These are phyloP conservation scores for Gaultheria prostrata DNA, from an alignment of 148 eudicot species.

Conservation along the genomic window DNA sequence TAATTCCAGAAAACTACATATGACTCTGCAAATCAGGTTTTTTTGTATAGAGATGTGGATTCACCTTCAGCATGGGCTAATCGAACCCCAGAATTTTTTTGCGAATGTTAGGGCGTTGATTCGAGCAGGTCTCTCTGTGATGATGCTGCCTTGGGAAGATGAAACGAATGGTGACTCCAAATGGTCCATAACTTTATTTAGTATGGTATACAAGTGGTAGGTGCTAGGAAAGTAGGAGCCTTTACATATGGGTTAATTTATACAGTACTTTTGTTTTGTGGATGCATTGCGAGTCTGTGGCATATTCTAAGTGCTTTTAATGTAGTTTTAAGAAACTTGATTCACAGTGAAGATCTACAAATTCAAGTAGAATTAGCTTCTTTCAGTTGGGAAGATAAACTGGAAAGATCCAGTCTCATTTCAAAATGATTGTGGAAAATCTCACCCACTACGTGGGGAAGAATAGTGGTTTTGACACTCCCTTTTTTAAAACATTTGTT, in stretches of 20 bases:
- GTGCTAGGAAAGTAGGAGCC: background rate
- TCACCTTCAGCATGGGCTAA: background rate
- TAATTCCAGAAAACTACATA: background rate
- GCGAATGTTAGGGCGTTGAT: background rate
- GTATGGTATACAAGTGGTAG: background rate
- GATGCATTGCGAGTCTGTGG: conserved; percentile 2
- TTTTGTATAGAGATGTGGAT: background rate
- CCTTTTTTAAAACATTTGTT: too few species aligned
- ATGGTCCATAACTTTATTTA: background rate
- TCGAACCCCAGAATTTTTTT: background rate
- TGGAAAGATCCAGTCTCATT: too few species aligned
- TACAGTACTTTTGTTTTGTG: background rate
- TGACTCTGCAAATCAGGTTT: background rate
- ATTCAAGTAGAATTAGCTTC: too few species aligned
- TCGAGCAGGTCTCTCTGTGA: background rate
- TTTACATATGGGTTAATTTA: background rate
- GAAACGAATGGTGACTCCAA: background rate
- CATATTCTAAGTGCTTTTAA: background rate
- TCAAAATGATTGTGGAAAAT: too few species aligned
- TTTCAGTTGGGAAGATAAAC: too few species aligned
- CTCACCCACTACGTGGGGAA: too few species aligned
- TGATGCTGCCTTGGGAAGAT: background rate
- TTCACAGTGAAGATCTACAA: background rate
- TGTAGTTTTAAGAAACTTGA: background rate
- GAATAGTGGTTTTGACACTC: too few species aligned